Conservation (phyloP, 495 filamentous ascomycete species). For the Polyplosphaeria fusca region DNA sequence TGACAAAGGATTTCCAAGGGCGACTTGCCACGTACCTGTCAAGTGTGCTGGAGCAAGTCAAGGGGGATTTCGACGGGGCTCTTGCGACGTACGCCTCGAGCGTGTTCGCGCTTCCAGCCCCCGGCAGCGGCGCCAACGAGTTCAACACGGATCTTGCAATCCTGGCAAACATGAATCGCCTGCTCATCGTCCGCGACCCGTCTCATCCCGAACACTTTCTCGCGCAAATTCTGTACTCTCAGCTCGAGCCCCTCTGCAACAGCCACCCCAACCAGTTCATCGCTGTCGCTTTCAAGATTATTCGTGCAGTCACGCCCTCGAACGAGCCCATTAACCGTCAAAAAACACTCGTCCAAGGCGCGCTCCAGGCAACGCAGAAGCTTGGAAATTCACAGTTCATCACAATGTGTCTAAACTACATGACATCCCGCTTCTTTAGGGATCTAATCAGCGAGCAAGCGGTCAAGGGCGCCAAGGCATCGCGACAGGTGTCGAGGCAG, state of each 20-base stretch:
- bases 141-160: slow-evolving; percentile 70
- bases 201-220: slow-evolving; percentile 49
- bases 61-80: slow-evolving; percentile 64
- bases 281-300: slow-evolving; percentile 71
- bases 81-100: slow-evolving; percentile 61
- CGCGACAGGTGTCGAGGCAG: slow-evolving; percentile 67
- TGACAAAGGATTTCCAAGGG: slow-evolving; percentile 46
- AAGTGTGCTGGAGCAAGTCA: slow-evolving; percentile 76
- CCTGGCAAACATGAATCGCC: slow-evolving; percentile 73
- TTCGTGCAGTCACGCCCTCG: slow-evolving; percentile 57
- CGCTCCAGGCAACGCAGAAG: slow-evolving; percentile 55
- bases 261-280: slow-evolving; percentile 70
- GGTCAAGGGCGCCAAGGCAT: slow-evolving; percentile 79
- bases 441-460: slow-evolving; percentile 86
- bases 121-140: slow-evolving; percentile 44
- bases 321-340: slow-evolving; percentile 59
- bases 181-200: slow-evolving; percentile 75
- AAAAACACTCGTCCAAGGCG: slow-evolving; percentile 71
- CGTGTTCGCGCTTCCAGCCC: slow-evolving; percentile 51
- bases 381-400: slow-evolving; percentile 67
- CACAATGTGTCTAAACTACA: slow-evolving; percentile 76
- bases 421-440: slow-evolving; percentile 81
- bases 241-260: slow-evolving; percentile 64
- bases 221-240: slow-evolving; percentile 54
- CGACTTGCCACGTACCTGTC: slow-evolving; percentile 62